Percentiles rank a stretch among this genome's conserved stretches.
These are phyloP conservation scores for Heliosperma pusillum DNA, from an alignment of 148 eudicot species.

Conservation along the genomic window DNA sequence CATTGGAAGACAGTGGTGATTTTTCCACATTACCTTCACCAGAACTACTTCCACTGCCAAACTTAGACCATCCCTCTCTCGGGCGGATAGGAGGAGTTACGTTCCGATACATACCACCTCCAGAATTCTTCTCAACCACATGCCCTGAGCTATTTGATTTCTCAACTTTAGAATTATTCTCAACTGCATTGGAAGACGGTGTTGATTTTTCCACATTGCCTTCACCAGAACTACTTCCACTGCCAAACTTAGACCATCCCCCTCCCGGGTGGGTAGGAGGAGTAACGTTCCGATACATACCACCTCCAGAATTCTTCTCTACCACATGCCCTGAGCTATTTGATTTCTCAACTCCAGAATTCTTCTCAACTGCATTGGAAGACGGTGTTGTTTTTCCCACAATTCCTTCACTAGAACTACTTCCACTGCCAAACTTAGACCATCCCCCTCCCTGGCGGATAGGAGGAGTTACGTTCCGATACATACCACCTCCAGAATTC, in stretches of 20 bases:
- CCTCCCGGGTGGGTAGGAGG: constrained; percentile 12
- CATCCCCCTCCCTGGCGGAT: constrained; percentile 14
- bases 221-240: background rate
- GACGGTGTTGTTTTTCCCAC: constrained; percentile 15
- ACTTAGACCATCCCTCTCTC: background rate
- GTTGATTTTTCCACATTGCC: constrained; percentile 6
- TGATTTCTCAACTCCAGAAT: no score
- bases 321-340: background rate
- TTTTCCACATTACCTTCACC: constrained; percentile 17
- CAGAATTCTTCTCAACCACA: background rate
- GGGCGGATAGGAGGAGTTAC: no score
- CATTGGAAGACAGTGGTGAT: background rate
- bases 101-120: constrained; percentile 12
- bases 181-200: background rate
- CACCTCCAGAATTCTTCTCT: constrained; percentile 9
- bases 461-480: constrained; percentile 16
- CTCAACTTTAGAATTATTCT: no score
- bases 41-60: constrained; percentile 18
- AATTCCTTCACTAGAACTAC: constrained; percentile 17
- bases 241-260: constrained; percentile 9
- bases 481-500: constrained; percentile 14
- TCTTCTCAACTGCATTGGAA: background rate
- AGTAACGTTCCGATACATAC: constrained; percentile 11
- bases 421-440: constrained; percentile 15
- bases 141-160: no score